phyloP scores from a whole-genome alignment of 192 early-diverging fungal species.

The Coemansia nantahalensis region DNA sequence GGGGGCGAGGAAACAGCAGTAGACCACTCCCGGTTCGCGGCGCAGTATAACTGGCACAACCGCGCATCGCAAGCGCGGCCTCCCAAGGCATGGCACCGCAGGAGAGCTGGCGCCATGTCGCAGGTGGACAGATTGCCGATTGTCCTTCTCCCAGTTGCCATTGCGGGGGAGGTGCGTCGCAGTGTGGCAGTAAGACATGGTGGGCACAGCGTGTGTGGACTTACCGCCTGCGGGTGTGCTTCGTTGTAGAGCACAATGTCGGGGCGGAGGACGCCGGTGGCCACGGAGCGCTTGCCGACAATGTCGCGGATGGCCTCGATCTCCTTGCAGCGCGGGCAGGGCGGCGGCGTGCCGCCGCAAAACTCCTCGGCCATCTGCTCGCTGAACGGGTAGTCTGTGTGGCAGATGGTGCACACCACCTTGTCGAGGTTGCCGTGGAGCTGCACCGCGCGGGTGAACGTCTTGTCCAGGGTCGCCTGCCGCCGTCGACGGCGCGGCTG shows the following conservation, averaged over 20 bases:
- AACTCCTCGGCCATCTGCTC: conserved; percentile 60
- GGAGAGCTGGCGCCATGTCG: too few relatives aligned
- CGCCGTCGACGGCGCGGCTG: conserved; percentile 12
- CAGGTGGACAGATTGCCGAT: too few relatives aligned
- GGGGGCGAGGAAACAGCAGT: too few relatives aligned
- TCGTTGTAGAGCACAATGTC: conserved; percentile 97
- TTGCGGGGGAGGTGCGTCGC: too few relatives aligned
- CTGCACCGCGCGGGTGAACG: conserved; percentile 73
- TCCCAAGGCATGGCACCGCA: too few relatives aligned
- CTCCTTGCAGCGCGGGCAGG: conserved; percentile 56
- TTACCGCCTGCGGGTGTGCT: conserved; percentile 45
- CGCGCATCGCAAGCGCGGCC: too few relatives aligned
- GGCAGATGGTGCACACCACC: conserved; percentile 86
- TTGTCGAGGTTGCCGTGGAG: conserved; percentile 88
- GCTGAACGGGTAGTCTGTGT: conserved; percentile 64
- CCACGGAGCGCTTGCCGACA: conserved; percentile 72
- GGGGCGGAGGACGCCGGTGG: conserved; percentile 80
- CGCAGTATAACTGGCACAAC: too few relatives aligned
- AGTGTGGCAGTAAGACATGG: too few relatives aligned
- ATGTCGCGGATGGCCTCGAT: conserved; percentile 37
- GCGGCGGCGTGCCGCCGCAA: conserved; percentile 70
- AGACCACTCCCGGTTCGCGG: too few relatives aligned
- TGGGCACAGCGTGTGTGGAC: neutral
- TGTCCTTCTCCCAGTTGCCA: too few relatives aligned
- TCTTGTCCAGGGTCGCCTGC: conserved; percentile 49